phyloP scores from a whole-genome alignment of 257 asterid genomes.

The Solanum habrochaites region DNA sequence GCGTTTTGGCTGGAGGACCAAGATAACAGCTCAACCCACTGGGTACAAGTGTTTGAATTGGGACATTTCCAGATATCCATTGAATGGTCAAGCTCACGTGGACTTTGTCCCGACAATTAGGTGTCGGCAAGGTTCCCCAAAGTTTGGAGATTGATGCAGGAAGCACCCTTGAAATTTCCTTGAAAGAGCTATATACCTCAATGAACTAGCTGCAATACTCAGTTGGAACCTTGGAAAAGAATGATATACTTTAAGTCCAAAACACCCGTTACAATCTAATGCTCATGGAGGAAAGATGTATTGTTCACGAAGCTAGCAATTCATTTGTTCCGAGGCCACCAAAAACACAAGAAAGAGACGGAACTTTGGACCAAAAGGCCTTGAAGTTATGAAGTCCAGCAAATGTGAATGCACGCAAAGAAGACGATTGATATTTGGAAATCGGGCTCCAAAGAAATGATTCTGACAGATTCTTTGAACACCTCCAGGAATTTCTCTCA shows the following conservation, averaged over 20 bases:
- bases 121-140: constrained; percentile 34
- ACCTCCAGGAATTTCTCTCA: constrained; percentile 20
- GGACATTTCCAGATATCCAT: constrained; percentile 28
- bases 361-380: constrained; percentile 19
- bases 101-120: constrained; percentile 17
- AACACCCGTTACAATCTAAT: constrained; percentile 23
- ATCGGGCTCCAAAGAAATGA: not conserved
- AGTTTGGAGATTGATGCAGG: constrained; percentile 27
- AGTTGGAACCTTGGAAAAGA: constrained; percentile 20
- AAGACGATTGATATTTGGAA: constrained; percentile 18
- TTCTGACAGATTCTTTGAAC: constrained; percentile 1
- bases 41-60: constrained; percentile 29
- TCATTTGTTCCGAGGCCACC: constrained; percentile 7
- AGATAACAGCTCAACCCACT: constrained; percentile 16
- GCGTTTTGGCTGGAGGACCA: constrained; percentile 25
- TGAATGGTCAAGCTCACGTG: constrained; percentile 17
- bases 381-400: constrained; percentile 16
- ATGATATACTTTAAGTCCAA: constrained; percentile 16
- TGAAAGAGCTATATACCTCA: constrained; percentile 19
- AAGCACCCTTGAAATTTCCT: constrained; percentile 23
- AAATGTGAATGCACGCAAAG: constrained; percentile 25
- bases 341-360: constrained; percentile 32
- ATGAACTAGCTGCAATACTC: constrained; percentile 27
- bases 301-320: constrained; percentile 17
- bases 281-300: constrained; percentile 20